A percentile compares a stretch with the other conserved stretches of the same genome.
These are phyloP conservation scores for Candida nemodendra DNA, from an alignment of 805 yeast species.

Conservation along the genomic window DNA sequence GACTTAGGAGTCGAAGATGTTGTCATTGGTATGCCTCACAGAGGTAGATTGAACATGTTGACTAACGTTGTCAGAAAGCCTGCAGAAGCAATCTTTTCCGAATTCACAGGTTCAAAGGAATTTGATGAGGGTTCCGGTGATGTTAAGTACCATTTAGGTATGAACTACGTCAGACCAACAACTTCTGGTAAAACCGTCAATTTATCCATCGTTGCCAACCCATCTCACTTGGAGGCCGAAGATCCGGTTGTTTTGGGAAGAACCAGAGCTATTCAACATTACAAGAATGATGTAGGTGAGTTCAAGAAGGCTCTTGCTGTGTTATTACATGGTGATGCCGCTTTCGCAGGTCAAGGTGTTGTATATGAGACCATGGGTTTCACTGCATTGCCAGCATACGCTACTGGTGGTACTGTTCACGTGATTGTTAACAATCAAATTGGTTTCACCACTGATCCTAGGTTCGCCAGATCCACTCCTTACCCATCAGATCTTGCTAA, in stretches of 20 bases:
- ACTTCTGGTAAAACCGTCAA: constrained; percentile 96
- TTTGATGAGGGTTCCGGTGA: constrained; percentile 98
- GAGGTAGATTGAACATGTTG: constrained; percentile 97
- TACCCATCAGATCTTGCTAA: constrained; percentile 98
- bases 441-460: constrained; percentile 99
- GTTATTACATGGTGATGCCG: constrained; percentile 98
- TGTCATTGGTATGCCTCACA: constrained; percentile 99
- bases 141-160: constrained; percentile 98
- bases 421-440: constrained; percentile 96
- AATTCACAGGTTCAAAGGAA: constrained; percentile 85
- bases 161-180: constrained; percentile 98
- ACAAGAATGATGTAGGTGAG: constrained; percentile 80
- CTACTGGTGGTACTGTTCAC: constrained; percentile 98
- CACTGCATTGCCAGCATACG: constrained; percentile 86
- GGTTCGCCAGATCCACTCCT: constrained; percentile 95
- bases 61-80: constrained; percentile 99
- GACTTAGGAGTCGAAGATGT: constrained; percentile 92
- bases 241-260: constrained; percentile 98
- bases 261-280: constrained; percentile 93
- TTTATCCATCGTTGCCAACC: constrained; percentile 95
- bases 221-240: constrained; percentile 98
- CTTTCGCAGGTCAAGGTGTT: constrained; percentile 98
- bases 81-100: constrained; percentile 95
- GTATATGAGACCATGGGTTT: constrained; percentile 98
- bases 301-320: constrained; percentile 88